These are phyloP conservation scores for Pythium sukuiense DNA, from an alignment of 352 stramenopile species.

Conservation along the genomic window DNA sequence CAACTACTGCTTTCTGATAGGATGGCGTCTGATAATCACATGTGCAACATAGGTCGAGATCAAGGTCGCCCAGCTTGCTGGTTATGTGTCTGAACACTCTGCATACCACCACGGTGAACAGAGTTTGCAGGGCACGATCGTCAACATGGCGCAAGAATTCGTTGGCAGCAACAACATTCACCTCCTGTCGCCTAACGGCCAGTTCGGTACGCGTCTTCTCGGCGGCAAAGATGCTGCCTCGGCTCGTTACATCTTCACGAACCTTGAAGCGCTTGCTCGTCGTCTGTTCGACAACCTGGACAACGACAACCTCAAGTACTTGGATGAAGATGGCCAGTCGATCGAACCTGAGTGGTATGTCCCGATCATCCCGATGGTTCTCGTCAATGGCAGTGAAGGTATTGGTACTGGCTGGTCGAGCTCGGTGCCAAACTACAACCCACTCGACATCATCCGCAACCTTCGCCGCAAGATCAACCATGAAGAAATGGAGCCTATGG, in stretches of 20 bases:
- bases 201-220: conserved; percentile 97
- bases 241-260: conserved; percentile 95
- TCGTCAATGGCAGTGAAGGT: conserved; percentile 96
- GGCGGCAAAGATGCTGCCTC: conserved; percentile 96
- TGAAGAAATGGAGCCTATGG: conserved; percentile 56
- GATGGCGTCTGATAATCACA: not conserved
- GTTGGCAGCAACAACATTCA: conserved; percentile 99
- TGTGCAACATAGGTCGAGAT: conserved; percentile 49
- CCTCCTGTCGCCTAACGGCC: conserved; percentile 93
- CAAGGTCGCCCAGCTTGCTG: conserved; percentile 94
- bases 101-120: conserved; percentile 98
- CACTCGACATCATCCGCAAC: conserved; percentile 85
- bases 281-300: conserved; percentile 88
- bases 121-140: conserved; percentile 94
- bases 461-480: conserved; percentile 65
- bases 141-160: conserved; percentile 99
- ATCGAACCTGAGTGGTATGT: conserved; percentile 94
- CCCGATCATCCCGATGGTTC: conserved; percentile 96
- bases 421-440: conserved; percentile 92
- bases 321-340: conserved; percentile 91
- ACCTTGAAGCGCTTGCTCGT: conserved; percentile 84
- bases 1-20: no score
- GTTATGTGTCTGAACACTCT: conserved; percentile 98
- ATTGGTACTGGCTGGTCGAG: conserved; percentile 97
- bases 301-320: conserved; percentile 89